Evolutionary conservation across 257 asterid species (phyloP).

Genomic region (Solanum neorickii): DNA sequence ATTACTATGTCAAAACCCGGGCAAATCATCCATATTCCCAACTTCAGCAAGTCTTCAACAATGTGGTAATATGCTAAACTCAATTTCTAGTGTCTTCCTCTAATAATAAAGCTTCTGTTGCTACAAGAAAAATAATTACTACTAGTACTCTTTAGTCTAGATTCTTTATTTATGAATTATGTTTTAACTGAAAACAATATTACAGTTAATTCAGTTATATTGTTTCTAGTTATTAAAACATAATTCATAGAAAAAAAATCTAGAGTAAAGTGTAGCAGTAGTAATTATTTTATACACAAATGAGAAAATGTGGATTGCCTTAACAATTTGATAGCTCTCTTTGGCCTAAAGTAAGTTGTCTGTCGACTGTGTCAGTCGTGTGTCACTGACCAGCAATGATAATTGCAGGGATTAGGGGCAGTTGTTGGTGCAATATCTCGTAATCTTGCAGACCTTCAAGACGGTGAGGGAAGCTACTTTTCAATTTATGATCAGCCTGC

Average conservation of each 20-base stretch:
- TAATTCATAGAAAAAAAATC: background rate
- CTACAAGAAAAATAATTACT: background rate
- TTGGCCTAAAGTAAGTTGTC: background rate
- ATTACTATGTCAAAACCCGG: slow-evolving; percentile 90
- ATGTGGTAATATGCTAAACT: slow-evolving; percentile 62
- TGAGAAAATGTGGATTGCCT: background rate
- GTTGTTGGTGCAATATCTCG: slow-evolving; percentile 98
- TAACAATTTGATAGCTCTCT: background rate
- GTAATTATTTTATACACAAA: background rate
- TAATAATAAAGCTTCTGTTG: background rate
- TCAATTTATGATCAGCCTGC: slow-evolving; percentile 89
- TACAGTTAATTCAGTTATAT: background rate
- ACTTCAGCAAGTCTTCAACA: slow-evolving; percentile 95
- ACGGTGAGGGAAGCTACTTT: slow-evolving; percentile 89
- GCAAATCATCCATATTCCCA: slow-evolving; percentile 98
- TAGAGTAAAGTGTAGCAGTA: background rate
- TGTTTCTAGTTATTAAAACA: background rate
- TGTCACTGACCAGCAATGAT: background rate
- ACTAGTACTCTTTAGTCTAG: background rate
- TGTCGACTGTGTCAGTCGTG: background rate
- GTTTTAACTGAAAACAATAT: background rate
- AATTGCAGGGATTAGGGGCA: slow-evolving; percentile 85
- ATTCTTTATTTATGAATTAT: background rate
- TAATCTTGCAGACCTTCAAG: slow-evolving; percentile 92
- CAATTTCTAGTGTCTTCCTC: background rate